These are phyloP conservation scores for Amaranthus hypochondriacus DNA, from an alignment of 148 eudicot species.

Conservation along the genomic window DNA sequence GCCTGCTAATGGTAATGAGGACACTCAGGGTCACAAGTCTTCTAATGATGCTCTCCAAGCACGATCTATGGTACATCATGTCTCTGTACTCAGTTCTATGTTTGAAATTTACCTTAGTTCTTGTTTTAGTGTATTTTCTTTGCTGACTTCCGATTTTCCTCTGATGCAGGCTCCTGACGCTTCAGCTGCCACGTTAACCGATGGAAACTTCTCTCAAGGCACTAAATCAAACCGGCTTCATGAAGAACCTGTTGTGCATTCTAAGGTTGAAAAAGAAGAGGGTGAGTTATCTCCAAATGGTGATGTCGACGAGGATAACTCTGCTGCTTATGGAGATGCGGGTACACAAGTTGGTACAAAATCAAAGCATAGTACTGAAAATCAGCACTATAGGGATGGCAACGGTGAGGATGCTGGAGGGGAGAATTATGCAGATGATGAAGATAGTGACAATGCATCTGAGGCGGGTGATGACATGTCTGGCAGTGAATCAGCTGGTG, in stretches of 20 bases:
- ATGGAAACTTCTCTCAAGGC: slow-evolving; percentile 37
- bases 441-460: slow-evolving; percentile 79
- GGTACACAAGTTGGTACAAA: slow-evolving; percentile 31
- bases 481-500: slow-evolving; percentile 85
- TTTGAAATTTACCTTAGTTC: not conserved
- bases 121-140: not conserved
- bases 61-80: slow-evolving; percentile 43
- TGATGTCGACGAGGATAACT: slow-evolving; percentile 65
- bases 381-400: slow-evolving; percentile 28
- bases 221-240: slow-evolving; percentile 29
- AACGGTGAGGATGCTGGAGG: slow-evolving; percentile 41
- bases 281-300: slow-evolving; percentile 75
- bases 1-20: slow-evolving; percentile 32
- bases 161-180: slow-evolving; percentile 45
- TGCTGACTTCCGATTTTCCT: slow-evolving; percentile 12
- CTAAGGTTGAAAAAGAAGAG: slow-evolving; percentile 76
- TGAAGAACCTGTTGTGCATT: slow-evolving; percentile 39
- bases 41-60: slow-evolving; percentile 28
- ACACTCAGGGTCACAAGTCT: slow-evolving; percentile 42
- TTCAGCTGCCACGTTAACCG: slow-evolving; percentile 33
- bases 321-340: slow-evolving; percentile 32
- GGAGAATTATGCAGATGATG: slow-evolving; percentile 68
- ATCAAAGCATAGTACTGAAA: slow-evolving; percentile 32
- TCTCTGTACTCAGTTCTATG: slow-evolving; percentile 2
- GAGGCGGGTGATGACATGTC: slow-evolving; percentile 69